Base-by-base conservation (phyloP, 768 basidiomycete species). In the Naganishia vishniacii region DNA sequence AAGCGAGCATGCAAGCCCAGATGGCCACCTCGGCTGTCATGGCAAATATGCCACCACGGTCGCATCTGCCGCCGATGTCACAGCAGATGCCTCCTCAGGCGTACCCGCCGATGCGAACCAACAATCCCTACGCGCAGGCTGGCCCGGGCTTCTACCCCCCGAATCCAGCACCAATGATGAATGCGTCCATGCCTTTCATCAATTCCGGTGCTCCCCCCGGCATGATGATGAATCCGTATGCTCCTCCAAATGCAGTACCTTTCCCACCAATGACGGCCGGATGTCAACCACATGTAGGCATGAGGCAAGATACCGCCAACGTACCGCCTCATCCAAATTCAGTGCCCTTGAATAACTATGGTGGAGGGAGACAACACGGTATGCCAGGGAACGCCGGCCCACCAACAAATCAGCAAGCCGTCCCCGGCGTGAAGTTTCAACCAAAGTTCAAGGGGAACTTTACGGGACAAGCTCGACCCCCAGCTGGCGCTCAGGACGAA, bases 61-160 rank as follows among this genome's bases (percentile, higher is more conserved):
- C 20, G 13, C 53, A 56, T 25, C 1, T 56, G 53, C 53, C 37
- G 23, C 53, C 28, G 26, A 32, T 23, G n/a, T n/a, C 23, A 4
- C 16, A 32, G 23, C 53, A 56, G 16, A 32, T 56, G 13, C 28
- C 28, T 20, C 31, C 53, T 56, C 31, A 32, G 11, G 18, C 32
- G 12, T 56, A 23, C 20, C 53, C 53, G n/a, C 23, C 37, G 34
- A 37, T 37, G 18, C 53, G 34, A 25, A 26, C n/a, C 34, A 56
- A n/a, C 34, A 56, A 56, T 40, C 32, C 53, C 37, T 56, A 56
- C 37, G 37, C 53, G 2, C 53, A 56, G 53, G 20, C 53, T 12
- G 53, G 34, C 2, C 53, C 53, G 20, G 32, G 4, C 23, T 56
- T 40, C 37, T 56, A 56, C 18, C 23, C 42, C 9, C 11, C 32